Evolutionary conservation across 225 moss, liverwort and hornwort genomes (phyloP).

Genomic region (Marchantia polymorpha): DNA sequence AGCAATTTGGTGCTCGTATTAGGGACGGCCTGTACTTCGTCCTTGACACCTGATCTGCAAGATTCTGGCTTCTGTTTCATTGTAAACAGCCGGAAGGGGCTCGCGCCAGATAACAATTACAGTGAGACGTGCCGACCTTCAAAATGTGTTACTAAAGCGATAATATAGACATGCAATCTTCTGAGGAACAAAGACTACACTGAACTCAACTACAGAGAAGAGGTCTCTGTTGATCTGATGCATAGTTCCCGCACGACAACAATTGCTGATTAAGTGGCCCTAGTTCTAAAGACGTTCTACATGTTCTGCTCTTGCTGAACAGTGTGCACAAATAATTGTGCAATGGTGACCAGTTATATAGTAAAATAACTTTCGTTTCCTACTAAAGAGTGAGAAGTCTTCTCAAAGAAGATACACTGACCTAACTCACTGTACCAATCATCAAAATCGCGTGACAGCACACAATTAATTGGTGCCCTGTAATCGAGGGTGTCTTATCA

Average conservation of each 20-base stretch:
- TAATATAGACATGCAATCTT: neutral
- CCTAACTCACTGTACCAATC: conserved; percentile 6
- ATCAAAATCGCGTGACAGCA: conserved; percentile 25
- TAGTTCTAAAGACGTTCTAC: neutral
- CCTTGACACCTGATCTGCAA: no score
- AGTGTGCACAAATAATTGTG: neutral
- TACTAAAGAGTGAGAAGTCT: neutral
- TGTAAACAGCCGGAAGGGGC: no score
- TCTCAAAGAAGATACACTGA: neutral
- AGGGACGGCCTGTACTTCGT: no score
- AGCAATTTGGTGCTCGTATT: no score
- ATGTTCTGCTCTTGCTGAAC: neutral
- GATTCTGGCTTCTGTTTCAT: no score
- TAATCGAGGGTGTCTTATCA: neutral
- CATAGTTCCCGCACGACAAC: neutral
- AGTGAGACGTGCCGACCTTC: neutral
- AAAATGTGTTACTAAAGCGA: neutral
- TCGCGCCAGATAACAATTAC: neutral
- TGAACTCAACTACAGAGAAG: neutral
- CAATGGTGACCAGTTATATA: neutral
- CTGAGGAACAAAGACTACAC: neutral
- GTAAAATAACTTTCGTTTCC: neutral
- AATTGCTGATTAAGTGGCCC: neutral
- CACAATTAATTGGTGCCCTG: neutral
- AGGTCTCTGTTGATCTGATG: neutral